Percentiles rank a stretch among this genome's conserved stretches.
These are phyloP conservation scores for Penicillium sp. DNA, from an alignment of 2,329 filamentous ascomycete species.

Conservation along the genomic window DNA sequence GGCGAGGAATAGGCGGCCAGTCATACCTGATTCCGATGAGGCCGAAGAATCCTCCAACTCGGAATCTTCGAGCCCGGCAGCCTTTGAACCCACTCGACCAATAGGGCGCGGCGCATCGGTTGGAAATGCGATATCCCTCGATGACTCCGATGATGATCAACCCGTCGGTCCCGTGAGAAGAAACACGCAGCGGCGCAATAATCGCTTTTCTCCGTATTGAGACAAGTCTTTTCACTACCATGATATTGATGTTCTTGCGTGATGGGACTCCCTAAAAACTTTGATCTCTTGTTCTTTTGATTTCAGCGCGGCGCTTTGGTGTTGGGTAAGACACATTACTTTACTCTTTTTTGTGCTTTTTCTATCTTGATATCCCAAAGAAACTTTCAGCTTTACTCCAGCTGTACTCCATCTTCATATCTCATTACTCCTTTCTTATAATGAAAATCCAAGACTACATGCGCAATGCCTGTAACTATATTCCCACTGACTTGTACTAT, in stretches of 20 bases:
- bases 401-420: too few relatives aligned
- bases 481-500: too few relatives aligned
- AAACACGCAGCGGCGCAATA: conserved; percentile 18
- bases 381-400: not conserved
- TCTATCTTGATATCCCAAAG: conserved; percentile 5
- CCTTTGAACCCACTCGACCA: not conserved
- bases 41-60: conserved; percentile 4
- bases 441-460: too few relatives aligned
- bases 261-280: conserved; percentile 3
- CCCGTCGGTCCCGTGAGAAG: conserved; percentile 27
- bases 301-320: conserved; percentile 23
- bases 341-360: not conserved
- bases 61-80: conserved; percentile 12
- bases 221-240: not conserved
- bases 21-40: conserved; percentile 1
- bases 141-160: conserved; percentile 27
- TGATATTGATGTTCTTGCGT: not conserved
- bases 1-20: not conserved
- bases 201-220: conserved; percentile 25
- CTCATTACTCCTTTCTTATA: too few relatives aligned
- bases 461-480: too few relatives aligned
- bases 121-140: conserved; percentile 22
- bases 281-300: conserved; percentile 12
- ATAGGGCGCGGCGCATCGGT: not conserved
- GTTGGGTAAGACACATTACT: conserved; percentile 15